Evolutionary conservation across 169 alveolate species (phyloP), one percentile per base, ranked within the genome.

Genomic region (Cyclospora cayetanensis): DNA sequence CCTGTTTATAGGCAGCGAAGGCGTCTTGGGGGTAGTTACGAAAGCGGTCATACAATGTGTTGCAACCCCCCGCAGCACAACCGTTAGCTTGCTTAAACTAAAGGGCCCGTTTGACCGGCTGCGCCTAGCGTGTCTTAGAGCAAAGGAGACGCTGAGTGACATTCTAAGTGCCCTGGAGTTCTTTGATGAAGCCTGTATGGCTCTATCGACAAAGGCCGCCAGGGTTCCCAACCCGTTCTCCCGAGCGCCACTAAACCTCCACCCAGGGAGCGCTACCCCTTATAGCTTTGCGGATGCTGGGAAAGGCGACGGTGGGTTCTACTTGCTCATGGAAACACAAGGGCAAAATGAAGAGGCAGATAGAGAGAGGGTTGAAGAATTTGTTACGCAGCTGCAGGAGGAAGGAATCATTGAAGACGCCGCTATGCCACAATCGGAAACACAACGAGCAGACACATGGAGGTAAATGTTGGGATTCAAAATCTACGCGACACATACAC

Each of bases 1-100:
- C 50, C 55, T 97, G n/a, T 96, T 97, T 52, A 95, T 97, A 53
- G 98, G 98, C 41, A 90, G 97, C 22, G 98, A 97, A 90, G 98
- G 98, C 29, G 95, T 96, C 11, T 85, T 97, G 50, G 98, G 98
- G 9, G 91, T 96, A 20, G 94, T 97, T 25, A 96, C 98, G 31
- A 93, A 96, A 66, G 94, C 94, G 1, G 95, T 96, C 53, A 82
- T 97, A 27, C 46, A 55, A 11, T 84, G 66, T 76, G 80, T 52
- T 42, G 50, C 37, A 4, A 52, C 85, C 34, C 91, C 91, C 31
- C 42, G 22, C n/a, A 18, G 22, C 29, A 12, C 42, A 22, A 12
- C 60, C 46, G 66, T 65, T 20, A 27, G 88, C 34, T 35, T 84
- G 91, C 34, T 96, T 22, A 90, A 94, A 4, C 63, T 90, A 18